Percentiles rank a stretch among this genome's conserved stretches.
Conservation (phyloP, 1,284 basidiomycete genomes). For the Phlebopus sp. region DNA sequence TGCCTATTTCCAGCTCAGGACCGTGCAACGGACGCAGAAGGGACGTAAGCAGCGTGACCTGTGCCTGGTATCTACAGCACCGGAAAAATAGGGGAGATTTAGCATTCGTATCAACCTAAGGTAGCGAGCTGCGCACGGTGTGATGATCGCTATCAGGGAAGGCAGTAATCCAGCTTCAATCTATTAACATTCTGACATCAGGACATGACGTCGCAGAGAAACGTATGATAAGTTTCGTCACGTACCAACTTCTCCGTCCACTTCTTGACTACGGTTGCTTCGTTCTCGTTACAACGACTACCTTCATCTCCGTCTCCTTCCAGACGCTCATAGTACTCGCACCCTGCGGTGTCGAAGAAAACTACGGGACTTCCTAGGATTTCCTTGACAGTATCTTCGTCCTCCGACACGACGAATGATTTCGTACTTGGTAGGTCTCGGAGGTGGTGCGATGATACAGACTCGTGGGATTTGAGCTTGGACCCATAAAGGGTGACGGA, state of each 20-base stretch:
- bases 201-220: background rate
- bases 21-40: conserved; percentile 69
- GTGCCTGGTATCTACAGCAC: conserved; percentile 75
- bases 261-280: conserved; percentile 77
- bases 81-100: conserved; percentile 4
- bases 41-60: conserved; percentile 78
- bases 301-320: conserved; percentile 75
- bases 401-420: conserved; percentile 42
- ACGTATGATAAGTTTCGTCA: conserved; percentile 4
- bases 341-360: conserved; percentile 93
- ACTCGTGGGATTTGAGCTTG: conserved; percentile 67
- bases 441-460: conserved; percentile 73
- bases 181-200: conserved; percentile 38
- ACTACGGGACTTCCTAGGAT: conserved; percentile 76
- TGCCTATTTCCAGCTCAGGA: conserved; percentile 80
- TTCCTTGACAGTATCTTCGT: conserved; percentile 61
- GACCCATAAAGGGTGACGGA: conserved; percentile 79
- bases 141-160: conserved; percentile 84
- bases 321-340: conserved; percentile 83
- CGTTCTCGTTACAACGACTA: conserved; percentile 91
- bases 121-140: conserved; percentile 54
- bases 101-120: background rate
- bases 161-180: conserved; percentile 68
- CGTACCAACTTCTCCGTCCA: conserved; percentile 81
- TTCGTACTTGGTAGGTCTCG: conserved; percentile 60